Percentiles rank a stretch among this genome's conserved stretches.
phyloP scores from a whole-genome alignment of 202 grass and related monocot species.

The Musa balbisiana region DNA sequence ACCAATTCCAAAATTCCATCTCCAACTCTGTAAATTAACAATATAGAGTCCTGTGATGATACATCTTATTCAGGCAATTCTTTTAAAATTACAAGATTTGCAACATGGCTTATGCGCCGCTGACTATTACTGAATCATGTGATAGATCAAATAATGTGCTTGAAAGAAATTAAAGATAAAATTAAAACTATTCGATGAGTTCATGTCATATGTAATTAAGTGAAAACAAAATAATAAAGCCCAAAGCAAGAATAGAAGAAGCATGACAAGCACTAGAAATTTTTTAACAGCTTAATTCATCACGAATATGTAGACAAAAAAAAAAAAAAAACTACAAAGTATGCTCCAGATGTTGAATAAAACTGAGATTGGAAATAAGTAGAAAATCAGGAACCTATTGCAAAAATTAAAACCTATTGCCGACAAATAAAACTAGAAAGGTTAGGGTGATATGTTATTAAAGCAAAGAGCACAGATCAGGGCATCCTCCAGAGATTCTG shows the following conservation, averaged over 20 bases:
- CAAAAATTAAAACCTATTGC: background rate
- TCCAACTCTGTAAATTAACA: background rate
- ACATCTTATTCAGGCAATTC: too few species aligned
- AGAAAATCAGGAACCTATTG: background rate
- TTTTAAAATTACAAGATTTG: too few species aligned
- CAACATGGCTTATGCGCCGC: too few species aligned
- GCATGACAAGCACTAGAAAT: background rate
- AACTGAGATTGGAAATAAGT: too few species aligned
- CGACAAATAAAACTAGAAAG: too few species aligned
- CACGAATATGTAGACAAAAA: background rate
- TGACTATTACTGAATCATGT: too few species aligned
- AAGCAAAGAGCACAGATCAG: too few species aligned
- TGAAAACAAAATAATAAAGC: background rate
- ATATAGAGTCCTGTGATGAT: background rate
- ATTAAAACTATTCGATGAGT: background rate
- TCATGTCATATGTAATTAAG: background rate
- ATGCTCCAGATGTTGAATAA: background rate
- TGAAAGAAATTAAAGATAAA: background rate
- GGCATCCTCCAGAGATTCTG: background rate
- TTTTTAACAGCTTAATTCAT: background rate
- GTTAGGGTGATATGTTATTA: too few species aligned
- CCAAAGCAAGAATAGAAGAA: background rate
- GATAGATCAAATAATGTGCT: too few species aligned
- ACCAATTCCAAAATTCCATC: background rate
- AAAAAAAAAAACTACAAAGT: background rate